A percentile compares a stretch with the other conserved stretches of the same genome.
These are phyloP conservation scores for Trichoderma brevicompactum DNA, from an alignment of 2,329 filamentous ascomycete genomes.

Conservation along the genomic window DNA sequence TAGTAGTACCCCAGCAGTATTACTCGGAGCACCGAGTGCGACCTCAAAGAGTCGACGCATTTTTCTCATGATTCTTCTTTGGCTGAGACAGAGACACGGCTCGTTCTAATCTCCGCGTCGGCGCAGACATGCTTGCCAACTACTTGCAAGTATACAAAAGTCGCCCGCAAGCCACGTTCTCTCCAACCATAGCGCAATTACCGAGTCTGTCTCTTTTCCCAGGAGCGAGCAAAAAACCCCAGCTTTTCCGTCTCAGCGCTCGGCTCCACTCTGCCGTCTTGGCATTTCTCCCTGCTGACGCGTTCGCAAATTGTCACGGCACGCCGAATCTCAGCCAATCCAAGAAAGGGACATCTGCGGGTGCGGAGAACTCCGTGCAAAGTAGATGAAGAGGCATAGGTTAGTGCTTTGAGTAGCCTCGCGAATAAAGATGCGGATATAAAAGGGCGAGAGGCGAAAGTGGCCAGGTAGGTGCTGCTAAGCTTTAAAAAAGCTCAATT, in stretches of 20 bases:
- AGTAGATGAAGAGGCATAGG: neutral
- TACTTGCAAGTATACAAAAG: too few species aligned
- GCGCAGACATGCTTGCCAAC: neutral
- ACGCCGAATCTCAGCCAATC: too few species aligned
- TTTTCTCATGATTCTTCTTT: too few species aligned
- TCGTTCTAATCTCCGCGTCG: too few species aligned
- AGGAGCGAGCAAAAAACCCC: neutral
- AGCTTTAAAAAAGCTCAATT: neutral
- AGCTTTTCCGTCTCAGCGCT: neutral
- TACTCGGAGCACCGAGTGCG: neutral
- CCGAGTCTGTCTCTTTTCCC: too few species aligned
- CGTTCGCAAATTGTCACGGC: neutral
- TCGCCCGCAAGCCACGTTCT: too few species aligned
- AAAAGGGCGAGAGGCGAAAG: neutral
- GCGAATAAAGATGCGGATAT: too few species aligned
- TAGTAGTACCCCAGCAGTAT: neutral
- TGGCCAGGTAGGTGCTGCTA: neutral
- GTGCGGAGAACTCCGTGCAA: too few species aligned
- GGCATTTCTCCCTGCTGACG: constrained; percentile 18
- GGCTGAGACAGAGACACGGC: too few species aligned
- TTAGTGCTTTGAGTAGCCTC: neutral
- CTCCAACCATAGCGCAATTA: too few species aligned
- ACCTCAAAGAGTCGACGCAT: too few species aligned
- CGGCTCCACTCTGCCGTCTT: constrained; percentile 20
- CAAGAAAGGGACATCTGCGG: too few species aligned